Evolutionary conservation across 2,329 filamentous ascomycete genomes (phyloP).

Genomic region (Monosporascus ibericus): DNA sequence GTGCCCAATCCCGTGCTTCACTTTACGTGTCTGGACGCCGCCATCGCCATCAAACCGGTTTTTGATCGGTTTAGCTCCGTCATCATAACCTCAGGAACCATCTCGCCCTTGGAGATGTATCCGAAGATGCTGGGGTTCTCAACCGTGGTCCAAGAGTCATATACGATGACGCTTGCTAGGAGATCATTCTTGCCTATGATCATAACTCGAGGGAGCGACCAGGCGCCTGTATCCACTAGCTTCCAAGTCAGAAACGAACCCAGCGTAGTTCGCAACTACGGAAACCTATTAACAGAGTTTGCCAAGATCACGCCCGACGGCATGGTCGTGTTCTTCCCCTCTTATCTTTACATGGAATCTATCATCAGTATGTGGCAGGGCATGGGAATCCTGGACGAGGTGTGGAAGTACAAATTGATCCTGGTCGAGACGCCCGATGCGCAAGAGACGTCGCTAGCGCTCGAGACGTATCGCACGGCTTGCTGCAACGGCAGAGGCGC

Average conservation of each 20-base stretch:
- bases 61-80: conserved; percentile 97
- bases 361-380: conserved; percentile 99
- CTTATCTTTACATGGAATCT: conserved; percentile 97
- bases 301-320: conserved; percentile 94
- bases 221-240: conserved; percentile 84
- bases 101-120: conserved; percentile 97
- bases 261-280: conserved; percentile 95
- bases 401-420: conserved; percentile 99
- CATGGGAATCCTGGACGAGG: conserved; percentile 94
- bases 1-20: conserved; percentile 96
- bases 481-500: conserved; percentile 96
- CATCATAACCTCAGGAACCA: conserved; percentile 95
- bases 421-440: conserved; percentile 96
- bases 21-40: conserved; percentile 92
- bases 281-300: conserved; percentile 88
- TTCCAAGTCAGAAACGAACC: conserved; percentile 96
- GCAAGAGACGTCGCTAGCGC: conserved; percentile 89
- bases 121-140: conserved; percentile 95
- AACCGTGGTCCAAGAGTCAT: conserved; percentile 93
- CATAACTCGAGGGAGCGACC: conserved; percentile 89
- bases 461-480: conserved; percentile 95
- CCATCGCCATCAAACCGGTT: conserved; percentile 95
- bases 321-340: conserved; percentile 98
- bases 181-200: conserved; percentile 98
- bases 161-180: conserved; percentile 90